Conservation (phyloP, 2,329 filamentous ascomycete species). For the Colletotrichum aenigma region DNA sequence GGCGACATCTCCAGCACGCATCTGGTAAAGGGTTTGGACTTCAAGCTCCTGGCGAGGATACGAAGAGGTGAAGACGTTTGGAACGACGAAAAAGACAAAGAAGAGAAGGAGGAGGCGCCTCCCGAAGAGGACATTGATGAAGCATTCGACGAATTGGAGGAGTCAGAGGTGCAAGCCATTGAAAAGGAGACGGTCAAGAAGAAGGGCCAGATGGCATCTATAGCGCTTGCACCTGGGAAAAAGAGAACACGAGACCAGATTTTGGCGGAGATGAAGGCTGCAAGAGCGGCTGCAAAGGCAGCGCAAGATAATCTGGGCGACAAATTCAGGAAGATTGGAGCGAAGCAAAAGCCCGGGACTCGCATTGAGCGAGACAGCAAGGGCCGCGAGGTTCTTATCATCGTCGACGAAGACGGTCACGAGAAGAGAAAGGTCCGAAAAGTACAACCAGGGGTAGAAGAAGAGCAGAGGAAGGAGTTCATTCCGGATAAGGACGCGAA, state of each 20-base stretch:
- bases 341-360: slow-evolving; percentile 55
- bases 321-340: slow-evolving; percentile 70
- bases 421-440: slow-evolving; percentile 70
- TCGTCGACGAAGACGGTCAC: slow-evolving; percentile 68
- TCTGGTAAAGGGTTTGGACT: slow-evolving; percentile 90
- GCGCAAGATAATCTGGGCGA: slow-evolving; percentile 56
- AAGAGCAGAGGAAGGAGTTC: slow-evolving; percentile 46
- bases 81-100: slow-evolving; percentile 33
- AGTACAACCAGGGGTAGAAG: slow-evolving; percentile 40
- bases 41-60: slow-evolving; percentile 75
- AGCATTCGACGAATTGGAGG: slow-evolving; percentile 65
- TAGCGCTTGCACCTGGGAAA: slow-evolving; percentile 56
- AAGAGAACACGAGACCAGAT: slow-evolving; percentile 72
- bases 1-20: slow-evolving; percentile 83
- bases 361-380: slow-evolving; percentile 66
- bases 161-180: slow-evolving; percentile 57
- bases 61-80: slow-evolving; percentile 72
- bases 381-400: slow-evolving; percentile 68
- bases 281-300: slow-evolving; percentile 63
- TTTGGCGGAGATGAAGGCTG: slow-evolving; percentile 68
- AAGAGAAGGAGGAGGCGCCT: slow-evolving; percentile 26
- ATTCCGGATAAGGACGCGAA: slow-evolving; percentile 59
- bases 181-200: slow-evolving; percentile 61
- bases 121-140: slow-evolving; percentile 63
- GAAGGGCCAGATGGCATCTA: slow-evolving; percentile 64